Evolutionary conservation across 73 alveolate genomes (phyloP).

Genomic region (Blepharisma japonicum): DNA sequence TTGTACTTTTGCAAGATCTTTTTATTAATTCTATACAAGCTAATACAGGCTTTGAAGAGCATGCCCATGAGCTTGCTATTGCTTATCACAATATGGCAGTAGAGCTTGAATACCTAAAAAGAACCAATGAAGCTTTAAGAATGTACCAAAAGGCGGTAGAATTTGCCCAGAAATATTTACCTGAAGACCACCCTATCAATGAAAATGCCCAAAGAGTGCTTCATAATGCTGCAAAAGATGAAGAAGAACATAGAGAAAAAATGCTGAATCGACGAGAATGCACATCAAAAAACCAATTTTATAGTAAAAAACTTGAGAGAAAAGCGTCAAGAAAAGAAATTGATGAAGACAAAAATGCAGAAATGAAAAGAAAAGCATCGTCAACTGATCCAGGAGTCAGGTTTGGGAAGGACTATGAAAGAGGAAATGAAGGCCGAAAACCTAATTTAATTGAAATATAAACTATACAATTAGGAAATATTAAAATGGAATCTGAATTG

Average conservation of each 20-base stretch:
- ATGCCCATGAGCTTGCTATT: constrained; percentile 60
- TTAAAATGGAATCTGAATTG: neutral
- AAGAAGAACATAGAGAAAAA: constrained; percentile 16
- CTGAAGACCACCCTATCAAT: neutral
- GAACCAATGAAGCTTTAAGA: neutral
- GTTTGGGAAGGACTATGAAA: no score
- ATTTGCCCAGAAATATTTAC: neutral
- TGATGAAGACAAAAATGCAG: no score
- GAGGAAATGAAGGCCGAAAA: no score
- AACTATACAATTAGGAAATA: no score
- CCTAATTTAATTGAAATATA: no score
- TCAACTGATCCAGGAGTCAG: no score
- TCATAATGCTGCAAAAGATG: constrained; percentile 41
- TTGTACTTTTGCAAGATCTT: constrained; percentile 15
- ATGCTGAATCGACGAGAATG: no score
- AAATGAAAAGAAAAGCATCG: no score
- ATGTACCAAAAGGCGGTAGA: constrained; percentile 5
- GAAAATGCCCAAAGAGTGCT: constrained; percentile 39
- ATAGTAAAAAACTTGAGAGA: no score
- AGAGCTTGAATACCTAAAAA: constrained; percentile 13
- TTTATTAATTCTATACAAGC: constrained; percentile 25
- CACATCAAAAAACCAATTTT: no score
- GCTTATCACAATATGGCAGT: constrained; percentile 7
- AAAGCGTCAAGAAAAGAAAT: no score
- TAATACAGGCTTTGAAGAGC: constrained; percentile 56